Evolutionary conservation across 352 stramenopile species (phyloP).

Genomic region (Globisporangium carolinianum): DNA sequence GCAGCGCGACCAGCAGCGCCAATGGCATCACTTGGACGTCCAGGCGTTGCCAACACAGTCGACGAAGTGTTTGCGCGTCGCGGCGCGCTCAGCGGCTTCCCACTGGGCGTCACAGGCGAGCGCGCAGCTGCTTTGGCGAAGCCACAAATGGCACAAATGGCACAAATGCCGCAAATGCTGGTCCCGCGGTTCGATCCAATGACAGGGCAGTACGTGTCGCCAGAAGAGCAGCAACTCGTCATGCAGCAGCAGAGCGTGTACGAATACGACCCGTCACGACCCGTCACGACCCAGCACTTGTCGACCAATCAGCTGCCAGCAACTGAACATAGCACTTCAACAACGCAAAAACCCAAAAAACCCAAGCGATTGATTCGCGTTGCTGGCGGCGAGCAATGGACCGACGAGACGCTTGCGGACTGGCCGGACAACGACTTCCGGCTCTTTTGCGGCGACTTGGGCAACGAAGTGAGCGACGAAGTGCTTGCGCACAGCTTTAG

Average conservation of each 20-base stretch:
- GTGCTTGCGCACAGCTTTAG: constrained; percentile 73
- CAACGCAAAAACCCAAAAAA: constrained; percentile 9
- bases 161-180: not conserved
- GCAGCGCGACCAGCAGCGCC: not conserved
- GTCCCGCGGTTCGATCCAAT: constrained; percentile 61
- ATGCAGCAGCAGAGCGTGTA: constrained; percentile 83
- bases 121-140: constrained; percentile 15
- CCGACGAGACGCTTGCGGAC: constrained; percentile 88
- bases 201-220: constrained; percentile 50
- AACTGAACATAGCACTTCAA: too few species aligned
- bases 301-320: too few species aligned
- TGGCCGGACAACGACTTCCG: constrained; percentile 96
- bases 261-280: constrained; percentile 63
- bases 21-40: constrained; percentile 2
- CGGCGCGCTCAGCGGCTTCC: constrained; percentile 66
- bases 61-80: constrained; percentile 38
- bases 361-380: constrained; percentile 57
- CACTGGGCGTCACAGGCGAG: constrained; percentile 41
- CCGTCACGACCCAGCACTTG: constrained; percentile 13
- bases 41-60: constrained; percentile 35
- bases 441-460: constrained; percentile 94
- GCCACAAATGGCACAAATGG: too few species aligned
- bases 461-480: constrained; percentile 90
- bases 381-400: constrained; percentile 87
- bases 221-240: constrained; percentile 74